A percentile compares a stretch with the other conserved stretches of the same genome.
Evolutionary conservation across 1,284 basidiomycete species (phyloP).

Genomic region (Salmacisia buchloeana): DNA sequence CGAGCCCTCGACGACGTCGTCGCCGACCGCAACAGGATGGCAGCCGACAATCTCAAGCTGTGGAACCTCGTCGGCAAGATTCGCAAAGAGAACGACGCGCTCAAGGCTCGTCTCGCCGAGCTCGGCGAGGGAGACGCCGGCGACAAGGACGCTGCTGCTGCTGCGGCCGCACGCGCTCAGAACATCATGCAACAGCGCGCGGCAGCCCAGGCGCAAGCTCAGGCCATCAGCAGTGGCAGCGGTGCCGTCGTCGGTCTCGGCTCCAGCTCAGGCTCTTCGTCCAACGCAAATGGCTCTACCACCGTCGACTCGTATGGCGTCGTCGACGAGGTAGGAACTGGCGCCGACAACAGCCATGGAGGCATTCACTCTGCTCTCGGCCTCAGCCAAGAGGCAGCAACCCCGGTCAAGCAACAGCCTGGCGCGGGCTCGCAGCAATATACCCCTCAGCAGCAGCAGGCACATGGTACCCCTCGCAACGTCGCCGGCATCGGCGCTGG

Average conservation of each 20-base stretch:
- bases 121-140: too few relatives aligned
- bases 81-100: constrained; percentile 38
- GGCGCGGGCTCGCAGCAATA: too few relatives aligned
- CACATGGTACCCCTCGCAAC: background rate
- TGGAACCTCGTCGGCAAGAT: constrained; percentile 44
- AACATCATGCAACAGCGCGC: constrained; percentile 41
- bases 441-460: constrained; percentile 2
- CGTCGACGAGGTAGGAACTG: background rate
- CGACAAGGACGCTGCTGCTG: background rate
- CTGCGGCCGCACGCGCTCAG: background rate
- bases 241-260: background rate
- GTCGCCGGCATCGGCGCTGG: constrained; percentile 4
- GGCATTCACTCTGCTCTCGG: background rate
- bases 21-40: constrained; percentile 38
- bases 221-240: constrained; percentile 17
- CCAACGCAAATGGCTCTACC: background rate
- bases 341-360: background rate
- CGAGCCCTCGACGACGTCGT: constrained; percentile 36
- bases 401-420: background rate
- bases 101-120: constrained; percentile 27
- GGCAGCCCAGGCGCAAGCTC: constrained; percentile 32
- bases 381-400: background rate
- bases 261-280: background rate
- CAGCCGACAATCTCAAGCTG: constrained; percentile 39
- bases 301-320: background rate